Evolutionary conservation across 176 grass and related monocot genomes (phyloP).

Genomic region (Zoysia pacifica): DNA sequence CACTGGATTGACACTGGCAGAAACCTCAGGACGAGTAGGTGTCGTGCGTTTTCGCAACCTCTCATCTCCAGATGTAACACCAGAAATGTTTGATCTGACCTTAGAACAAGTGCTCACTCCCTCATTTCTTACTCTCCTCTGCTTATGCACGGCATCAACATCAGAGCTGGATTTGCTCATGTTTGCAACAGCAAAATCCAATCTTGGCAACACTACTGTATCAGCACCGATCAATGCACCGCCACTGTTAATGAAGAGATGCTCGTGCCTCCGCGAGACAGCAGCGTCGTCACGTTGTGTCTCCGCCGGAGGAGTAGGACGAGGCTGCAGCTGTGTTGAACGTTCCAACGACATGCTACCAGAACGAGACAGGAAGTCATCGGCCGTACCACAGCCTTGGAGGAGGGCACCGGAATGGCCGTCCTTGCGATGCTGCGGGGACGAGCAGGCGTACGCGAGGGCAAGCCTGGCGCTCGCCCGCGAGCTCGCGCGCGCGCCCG

Average conservation of each 20-base stretch:
- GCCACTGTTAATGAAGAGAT: neutral
- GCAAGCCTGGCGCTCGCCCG: conserved; percentile 34
- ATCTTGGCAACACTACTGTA: conserved; percentile 25
- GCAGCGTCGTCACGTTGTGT: neutral
- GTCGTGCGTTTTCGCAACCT: conserved; percentile 55
- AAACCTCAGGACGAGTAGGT: conserved; percentile 23
- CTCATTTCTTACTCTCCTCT: conserved; percentile 15
- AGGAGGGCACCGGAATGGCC: conserved; percentile 22
- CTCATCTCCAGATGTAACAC: conserved; percentile 26
- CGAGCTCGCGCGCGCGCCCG: conserved; percentile 35
- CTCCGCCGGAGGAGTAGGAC: neutral
- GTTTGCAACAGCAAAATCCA: conserved; percentile 25
- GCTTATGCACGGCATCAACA: neutral
- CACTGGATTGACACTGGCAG: neutral
- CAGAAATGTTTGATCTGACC: conserved; percentile 33
- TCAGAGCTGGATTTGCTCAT: conserved; percentile 23
- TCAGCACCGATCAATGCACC: neutral
- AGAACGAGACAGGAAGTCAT: conserved; percentile 51
- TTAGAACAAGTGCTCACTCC: neutral
- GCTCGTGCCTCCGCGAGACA: conserved; percentile 3
- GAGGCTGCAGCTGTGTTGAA: neutral
- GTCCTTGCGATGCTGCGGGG: conserved; percentile 50
- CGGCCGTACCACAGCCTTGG: conserved; percentile 20
- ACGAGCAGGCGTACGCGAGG: conserved; percentile 53
- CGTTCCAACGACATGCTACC: conserved; percentile 14